Evolutionary conservation across 495 filamentous ascomycete genomes (phyloP).

Genomic region (Corynascus novoguineensis): DNA sequence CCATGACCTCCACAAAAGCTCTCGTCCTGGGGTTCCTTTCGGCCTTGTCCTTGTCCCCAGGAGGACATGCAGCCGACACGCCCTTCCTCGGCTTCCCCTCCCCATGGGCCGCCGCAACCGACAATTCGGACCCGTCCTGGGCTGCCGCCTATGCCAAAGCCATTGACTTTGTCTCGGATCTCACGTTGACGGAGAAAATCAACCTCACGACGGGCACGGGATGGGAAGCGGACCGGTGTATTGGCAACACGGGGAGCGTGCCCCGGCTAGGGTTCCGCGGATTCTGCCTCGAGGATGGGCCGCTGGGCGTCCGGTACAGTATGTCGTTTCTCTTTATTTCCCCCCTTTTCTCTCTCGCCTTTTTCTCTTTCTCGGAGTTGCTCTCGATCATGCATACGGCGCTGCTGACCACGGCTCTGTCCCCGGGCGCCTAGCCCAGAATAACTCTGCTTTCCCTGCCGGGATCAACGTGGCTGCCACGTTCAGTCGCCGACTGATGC

Average conservation of each 20-base stretch:
- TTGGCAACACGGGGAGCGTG: background rate
- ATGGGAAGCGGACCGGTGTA: background rate
- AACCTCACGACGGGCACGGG: background rate
- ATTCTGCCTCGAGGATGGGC: background rate
- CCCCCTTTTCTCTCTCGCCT: background rate
- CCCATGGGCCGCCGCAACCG: background rate
- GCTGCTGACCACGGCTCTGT: background rate
- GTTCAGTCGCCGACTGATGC: background rate
- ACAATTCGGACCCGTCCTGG: background rate
- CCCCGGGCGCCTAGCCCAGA: no score
- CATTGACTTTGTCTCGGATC: background rate
- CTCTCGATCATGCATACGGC: background rate
- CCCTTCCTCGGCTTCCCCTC: background rate
- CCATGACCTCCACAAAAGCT: background rate
- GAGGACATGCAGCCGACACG: background rate
- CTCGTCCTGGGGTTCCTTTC: background rate
- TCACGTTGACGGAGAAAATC: background rate
- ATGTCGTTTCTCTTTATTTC: background rate
- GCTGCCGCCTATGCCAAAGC: background rate
- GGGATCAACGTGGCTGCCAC: background rate
- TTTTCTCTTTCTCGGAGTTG: background rate
- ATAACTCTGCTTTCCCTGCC: conserved; percentile 2
- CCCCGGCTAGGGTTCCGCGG: background rate
- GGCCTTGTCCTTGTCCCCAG: background rate
- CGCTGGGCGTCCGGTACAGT: conserved; percentile 1